A percentile compares a stretch with the other conserved stretches of the same genome.
Conservation (phyloP, 2,329 filamentous ascomycete genomes). For the Colletotrichum sp. region DNA sequence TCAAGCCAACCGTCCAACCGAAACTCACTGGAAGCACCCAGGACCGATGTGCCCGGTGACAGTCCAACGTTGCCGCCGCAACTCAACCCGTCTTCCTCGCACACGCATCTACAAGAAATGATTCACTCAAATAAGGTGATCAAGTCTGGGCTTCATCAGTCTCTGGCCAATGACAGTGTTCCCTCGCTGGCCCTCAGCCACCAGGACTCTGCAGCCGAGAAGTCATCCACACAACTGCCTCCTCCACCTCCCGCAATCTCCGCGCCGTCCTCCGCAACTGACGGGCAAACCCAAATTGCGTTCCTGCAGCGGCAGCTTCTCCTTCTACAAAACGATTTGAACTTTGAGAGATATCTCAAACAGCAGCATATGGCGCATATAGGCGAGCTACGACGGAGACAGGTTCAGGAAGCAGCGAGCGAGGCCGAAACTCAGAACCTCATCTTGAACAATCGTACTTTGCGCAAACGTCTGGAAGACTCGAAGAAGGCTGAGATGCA, state of each 20-base stretch:
- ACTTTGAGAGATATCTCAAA: constrained; percentile 84
- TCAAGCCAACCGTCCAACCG: constrained; percentile 56
- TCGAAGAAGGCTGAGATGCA: constrained; percentile 74
- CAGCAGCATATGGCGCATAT: constrained; percentile 84
- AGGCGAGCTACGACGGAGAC: constrained; percentile 75
- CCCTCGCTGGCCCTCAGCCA: constrained; percentile 57
- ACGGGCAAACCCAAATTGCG: constrained; percentile 45
- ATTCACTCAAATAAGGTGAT: constrained; percentile 64
- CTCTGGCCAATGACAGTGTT: constrained; percentile 62
- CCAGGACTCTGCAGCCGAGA: constrained; percentile 50
- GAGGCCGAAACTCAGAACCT: constrained; percentile 85
- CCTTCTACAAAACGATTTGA: constrained; percentile 78
- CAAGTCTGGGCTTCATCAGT: constrained; percentile 60
- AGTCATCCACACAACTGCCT: constrained; percentile 31
- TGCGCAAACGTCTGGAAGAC: constrained; percentile 76
- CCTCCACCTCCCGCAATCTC: constrained; percentile 27
- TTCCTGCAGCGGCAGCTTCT: constrained; percentile 77
- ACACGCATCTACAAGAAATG: constrained; percentile 65
- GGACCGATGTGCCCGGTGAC: constrained; percentile 50
- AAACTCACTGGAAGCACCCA: constrained; percentile 37
- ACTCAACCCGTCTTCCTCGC: constrained; percentile 51
- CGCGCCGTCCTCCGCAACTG: constrained; percentile 22
- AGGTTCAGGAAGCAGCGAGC: constrained; percentile 77
- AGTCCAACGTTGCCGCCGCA: constrained; percentile 68
- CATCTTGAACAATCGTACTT: constrained; percentile 75